These are phyloP conservation scores for Ustilago shanxiensis DNA, from an alignment of 1,284 basidiomycete genomes.

Conservation along the genomic window DNA sequence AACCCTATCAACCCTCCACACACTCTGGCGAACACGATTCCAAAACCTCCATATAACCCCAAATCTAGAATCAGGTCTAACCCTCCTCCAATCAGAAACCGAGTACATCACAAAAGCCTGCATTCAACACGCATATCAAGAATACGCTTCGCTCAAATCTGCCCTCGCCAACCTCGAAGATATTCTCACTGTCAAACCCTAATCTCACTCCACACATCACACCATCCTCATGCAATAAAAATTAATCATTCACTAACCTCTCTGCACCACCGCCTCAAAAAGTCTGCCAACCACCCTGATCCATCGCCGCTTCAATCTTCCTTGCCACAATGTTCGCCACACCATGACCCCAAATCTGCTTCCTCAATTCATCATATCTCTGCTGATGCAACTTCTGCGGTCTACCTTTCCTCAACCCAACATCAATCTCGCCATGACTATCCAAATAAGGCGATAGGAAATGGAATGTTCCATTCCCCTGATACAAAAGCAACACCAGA, in stretches of 20 bases:
- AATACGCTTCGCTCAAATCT: constrained; percentile 13
- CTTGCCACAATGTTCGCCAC: constrained; percentile 91
- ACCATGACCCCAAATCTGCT: constrained; percentile 88
- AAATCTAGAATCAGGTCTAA: constrained; percentile 6
- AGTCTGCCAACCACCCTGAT: constrained; percentile 92
- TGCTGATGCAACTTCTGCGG: constrained; percentile 87
- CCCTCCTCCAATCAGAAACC: background rate
- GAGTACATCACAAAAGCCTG: constrained; percentile 19
- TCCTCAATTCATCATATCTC: constrained; percentile 91
- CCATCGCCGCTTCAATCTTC: constrained; percentile 81
- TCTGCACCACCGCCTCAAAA: constrained; percentile 72
- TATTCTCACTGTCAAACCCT: background rate
- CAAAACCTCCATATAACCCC: background rate
- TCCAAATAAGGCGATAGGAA: constrained; percentile 90
- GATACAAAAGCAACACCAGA: constrained; percentile 90
- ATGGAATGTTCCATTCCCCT: constrained; percentile 87
- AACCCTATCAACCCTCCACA: constrained; percentile 15
- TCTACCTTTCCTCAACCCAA: constrained; percentile 88
- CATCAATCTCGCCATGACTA: constrained; percentile 91
- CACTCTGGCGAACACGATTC: background rate
- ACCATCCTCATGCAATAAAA: background rate
- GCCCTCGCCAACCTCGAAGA: constrained; percentile 12
- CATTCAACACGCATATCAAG: constrained; percentile 44
- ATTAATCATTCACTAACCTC: background rate
- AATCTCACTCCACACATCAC: background rate